Evolutionary conservation across 1,284 basidiomycete genomes (phyloP).

Genomic region (Abortiporus biennis): DNA sequence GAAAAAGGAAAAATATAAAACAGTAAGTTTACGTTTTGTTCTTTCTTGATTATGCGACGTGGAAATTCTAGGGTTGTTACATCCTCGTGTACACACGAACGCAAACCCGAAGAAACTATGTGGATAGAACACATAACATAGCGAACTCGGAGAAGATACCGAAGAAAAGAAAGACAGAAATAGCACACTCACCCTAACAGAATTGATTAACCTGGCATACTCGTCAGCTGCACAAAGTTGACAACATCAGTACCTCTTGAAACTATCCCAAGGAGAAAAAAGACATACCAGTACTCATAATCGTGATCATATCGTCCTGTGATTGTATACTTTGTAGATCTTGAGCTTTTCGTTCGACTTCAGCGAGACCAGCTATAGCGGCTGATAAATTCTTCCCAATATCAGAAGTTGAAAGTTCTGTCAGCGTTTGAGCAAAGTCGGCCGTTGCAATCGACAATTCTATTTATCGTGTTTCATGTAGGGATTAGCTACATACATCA

Average conservation of each 20-base stretch:
- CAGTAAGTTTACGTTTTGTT: no score
- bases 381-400: slow-evolving; percentile 66
- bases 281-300: slow-evolving; percentile 68
- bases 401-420: slow-evolving; percentile 68
- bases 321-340: slow-evolving; percentile 69
- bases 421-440: slow-evolving; percentile 68
- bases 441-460: slow-evolving; percentile 64
- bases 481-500: background rate
- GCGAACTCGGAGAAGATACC: no score
- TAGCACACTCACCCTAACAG: slow-evolving; percentile 65
- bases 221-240: slow-evolving; percentile 63
- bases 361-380: slow-evolving; percentile 62
- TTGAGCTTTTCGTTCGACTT: slow-evolving; percentile 68
- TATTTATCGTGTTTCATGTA: slow-evolving; percentile 18
- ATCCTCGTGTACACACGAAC: no score
- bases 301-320: slow-evolving; percentile 70
- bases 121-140: no score
- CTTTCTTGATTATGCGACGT: no score
- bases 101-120: no score
- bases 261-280: background rate
- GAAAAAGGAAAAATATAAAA: slow-evolving; percentile 1
- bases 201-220: slow-evolving; percentile 87
- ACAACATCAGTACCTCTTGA: background rate
- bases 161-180: background rate
- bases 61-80: no score